Conservation (phyloP, 116 monocot species). For the Cymodocea nodosa region DNA sequence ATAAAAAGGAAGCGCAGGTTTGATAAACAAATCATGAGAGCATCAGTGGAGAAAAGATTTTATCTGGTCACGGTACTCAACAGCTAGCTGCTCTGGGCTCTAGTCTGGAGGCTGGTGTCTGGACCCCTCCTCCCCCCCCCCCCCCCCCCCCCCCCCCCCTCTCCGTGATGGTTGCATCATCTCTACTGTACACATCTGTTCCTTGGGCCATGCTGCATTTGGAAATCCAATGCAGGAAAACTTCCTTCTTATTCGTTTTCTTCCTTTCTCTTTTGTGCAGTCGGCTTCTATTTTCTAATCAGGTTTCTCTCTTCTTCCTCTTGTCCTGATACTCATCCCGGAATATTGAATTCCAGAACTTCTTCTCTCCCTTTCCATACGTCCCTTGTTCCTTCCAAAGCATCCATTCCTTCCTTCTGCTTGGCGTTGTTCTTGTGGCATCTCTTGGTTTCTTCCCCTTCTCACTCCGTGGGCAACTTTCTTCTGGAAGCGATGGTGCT, state of each 20-base stretch:
- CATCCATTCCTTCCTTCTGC: slow-evolving; percentile 9
- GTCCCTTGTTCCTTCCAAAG: not conserved
- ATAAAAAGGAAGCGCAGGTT: too few species aligned
- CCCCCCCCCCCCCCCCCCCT: too few species aligned
- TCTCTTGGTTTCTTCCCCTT: slow-evolving; percentile 4
- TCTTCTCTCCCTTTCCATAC: slow-evolving; percentile 2
- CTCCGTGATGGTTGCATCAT: too few species aligned
- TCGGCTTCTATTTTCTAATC: slow-evolving; percentile 17
- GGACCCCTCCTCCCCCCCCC: too few species aligned
- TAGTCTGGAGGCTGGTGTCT: too few species aligned
- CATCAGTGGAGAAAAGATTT: not conserved
- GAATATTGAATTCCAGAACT: slow-evolving; percentile 20
- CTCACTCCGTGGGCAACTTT: not conserved
- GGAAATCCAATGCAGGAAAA: too few species aligned
- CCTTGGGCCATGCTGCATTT: too few species aligned
- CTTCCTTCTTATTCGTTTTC: slow-evolving; percentile 1
- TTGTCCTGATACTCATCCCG: slow-evolving; percentile 21
- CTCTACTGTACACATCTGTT: too few species aligned
- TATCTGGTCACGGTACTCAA: not conserved
- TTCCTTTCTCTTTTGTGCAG: slow-evolving; percentile 9
- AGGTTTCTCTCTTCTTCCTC: slow-evolving; percentile 12
- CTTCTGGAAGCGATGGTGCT: slow-evolving; percentile 19
- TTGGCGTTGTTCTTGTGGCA: not conserved
- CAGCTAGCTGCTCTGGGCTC: too few species aligned
- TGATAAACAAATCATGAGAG: not conserved